Evolutionary conservation across 805 yeast genomes (phyloP).

Genomic region (Wickerhamiella vanderwaltii): DNA sequence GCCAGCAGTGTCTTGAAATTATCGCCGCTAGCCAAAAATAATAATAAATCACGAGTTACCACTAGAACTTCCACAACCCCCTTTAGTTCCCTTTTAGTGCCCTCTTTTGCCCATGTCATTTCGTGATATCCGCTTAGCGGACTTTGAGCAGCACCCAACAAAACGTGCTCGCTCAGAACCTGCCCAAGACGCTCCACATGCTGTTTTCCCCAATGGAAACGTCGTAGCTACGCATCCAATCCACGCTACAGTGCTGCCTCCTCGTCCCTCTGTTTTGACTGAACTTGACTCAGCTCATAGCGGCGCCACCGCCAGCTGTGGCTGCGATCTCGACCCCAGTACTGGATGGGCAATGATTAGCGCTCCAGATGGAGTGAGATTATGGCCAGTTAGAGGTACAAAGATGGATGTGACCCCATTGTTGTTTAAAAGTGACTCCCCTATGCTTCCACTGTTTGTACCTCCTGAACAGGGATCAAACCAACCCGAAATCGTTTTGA

Average conservation of each 20-base stretch:
- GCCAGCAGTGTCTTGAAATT: too few species aligned
- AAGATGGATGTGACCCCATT: conserved; percentile 2
- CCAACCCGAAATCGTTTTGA: conserved; percentile 6
- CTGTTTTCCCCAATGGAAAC: conserved; percentile 1
- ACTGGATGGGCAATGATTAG: conserved; percentile 10
- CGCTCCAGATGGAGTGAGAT: not conserved
- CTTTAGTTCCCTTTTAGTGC: not conserved
- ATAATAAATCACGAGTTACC: not conserved
- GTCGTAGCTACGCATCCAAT: conserved; percentile 6
- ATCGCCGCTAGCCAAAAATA: too few species aligned
- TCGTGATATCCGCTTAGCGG: conserved; percentile 2
- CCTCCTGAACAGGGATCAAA: not conserved
- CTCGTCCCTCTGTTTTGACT: conserved; percentile 1
- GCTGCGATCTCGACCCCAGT: not conserved
- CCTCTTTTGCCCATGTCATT: not conserved
- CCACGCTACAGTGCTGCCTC: conserved; percentile 4
- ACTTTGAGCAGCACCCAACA: conserved; percentile 5
- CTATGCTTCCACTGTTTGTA: conserved; percentile 3
- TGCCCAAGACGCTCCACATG: not conserved
- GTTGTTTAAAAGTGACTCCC: conserved; percentile 4
- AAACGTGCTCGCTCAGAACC: not conserved
- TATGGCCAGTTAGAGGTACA: conserved; percentile 6
- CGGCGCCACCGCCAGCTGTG: not conserved
- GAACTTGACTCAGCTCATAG: not conserved
- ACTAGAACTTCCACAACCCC: not conserved